These are phyloP conservation scores for Stephania japonica DNA, from an alignment of 164 flowering plant species.

Conservation along the genomic window DNA sequence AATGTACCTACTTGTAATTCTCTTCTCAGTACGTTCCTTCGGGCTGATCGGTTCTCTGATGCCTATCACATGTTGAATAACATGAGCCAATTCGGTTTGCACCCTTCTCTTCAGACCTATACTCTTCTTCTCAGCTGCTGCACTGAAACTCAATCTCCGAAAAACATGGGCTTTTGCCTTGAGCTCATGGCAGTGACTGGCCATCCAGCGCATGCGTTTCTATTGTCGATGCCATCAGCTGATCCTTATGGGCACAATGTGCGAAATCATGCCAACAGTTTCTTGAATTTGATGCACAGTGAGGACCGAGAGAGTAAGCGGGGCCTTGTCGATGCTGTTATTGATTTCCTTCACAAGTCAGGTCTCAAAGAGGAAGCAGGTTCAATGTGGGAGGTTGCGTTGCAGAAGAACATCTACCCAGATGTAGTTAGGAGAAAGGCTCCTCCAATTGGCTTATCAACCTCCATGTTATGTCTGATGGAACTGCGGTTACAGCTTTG, in stretches of 20 bases:
- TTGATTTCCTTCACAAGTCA: slow-evolving; percentile 87
- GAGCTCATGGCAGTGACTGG: slow-evolving; percentile 76
- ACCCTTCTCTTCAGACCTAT: slow-evolving; percentile 83
- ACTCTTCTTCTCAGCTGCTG: slow-evolving; percentile 89
- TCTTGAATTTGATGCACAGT: slow-evolving; percentile 80
- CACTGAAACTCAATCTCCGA: slow-evolving; percentile 56
- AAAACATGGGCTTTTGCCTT: slow-evolving; percentile 62
- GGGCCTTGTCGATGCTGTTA: slow-evolving; percentile 88
- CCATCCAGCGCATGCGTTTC: slow-evolving; percentile 83
- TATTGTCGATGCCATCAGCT: slow-evolving; percentile 68
- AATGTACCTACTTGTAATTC: slow-evolving; percentile 98
- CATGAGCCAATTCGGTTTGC: slow-evolving; percentile 67
- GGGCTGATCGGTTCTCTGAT: slow-evolving; percentile 59
- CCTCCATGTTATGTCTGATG: slow-evolving; percentile 98
- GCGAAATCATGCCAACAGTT: slow-evolving; percentile 58
- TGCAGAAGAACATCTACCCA: slow-evolving; percentile 78
- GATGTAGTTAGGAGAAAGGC: slow-evolving; percentile 78
- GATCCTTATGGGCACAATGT: slow-evolving; percentile 89
- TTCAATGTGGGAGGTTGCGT: slow-evolving; percentile 97
- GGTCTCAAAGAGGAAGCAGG: slow-evolving; percentile 97
- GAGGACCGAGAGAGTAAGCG: slow-evolving; percentile 94
- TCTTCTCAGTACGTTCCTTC: slow-evolving; percentile 81
- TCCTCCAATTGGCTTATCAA: slow-evolving; percentile 88
- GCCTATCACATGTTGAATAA: slow-evolving; percentile 62
- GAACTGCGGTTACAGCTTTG: slow-evolving; percentile 88